Percentiles rank a stretch among this genome's conserved stretches.
These are phyloP conservation scores for Beauveria bassiana DNA, from an alignment of 2,329 filamentous ascomycete species.

Conservation along the genomic window DNA sequence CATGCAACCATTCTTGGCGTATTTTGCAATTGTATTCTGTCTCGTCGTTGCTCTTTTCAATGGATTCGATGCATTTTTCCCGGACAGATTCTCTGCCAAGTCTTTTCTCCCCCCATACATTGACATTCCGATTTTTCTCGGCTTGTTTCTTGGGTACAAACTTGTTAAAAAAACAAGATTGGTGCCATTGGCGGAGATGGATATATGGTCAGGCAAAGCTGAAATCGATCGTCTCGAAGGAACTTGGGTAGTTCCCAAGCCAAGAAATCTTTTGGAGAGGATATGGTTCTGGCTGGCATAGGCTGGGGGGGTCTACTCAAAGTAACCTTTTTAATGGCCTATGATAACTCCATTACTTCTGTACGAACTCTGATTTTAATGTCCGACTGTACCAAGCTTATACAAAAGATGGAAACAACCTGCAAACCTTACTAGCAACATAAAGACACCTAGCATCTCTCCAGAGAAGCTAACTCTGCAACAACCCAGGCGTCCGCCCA, in stretches of 20 bases:
- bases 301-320: neutral
- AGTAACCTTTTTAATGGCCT: no score
- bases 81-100: constrained; percentile 35
- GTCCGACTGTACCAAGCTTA: no score
- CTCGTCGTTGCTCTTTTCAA: constrained; percentile 62
- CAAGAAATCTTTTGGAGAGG: constrained; percentile 30
- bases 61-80: constrained; percentile 65
- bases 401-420: no score
- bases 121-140: constrained; percentile 60
- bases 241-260: constrained; percentile 27
- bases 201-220: constrained; percentile 33
- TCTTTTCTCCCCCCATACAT: constrained; percentile 61
- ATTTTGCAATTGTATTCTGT: constrained; percentile 52
- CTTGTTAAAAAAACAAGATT: constrained; percentile 51
- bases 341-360: no score
- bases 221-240: constrained; percentile 31
- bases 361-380: no score
- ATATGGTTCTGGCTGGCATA: constrained; percentile 35
- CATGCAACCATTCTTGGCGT: constrained; percentile 63
- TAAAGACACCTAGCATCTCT: no score
- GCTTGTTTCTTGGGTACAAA: constrained; percentile 58
- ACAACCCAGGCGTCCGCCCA: no score
- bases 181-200: constrained; percentile 29
- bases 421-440: no score
- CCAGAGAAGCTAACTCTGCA: no score